phyloP scores from a whole-genome alignment of 805 yeast genomes.

The Candida germanica region DNA sequence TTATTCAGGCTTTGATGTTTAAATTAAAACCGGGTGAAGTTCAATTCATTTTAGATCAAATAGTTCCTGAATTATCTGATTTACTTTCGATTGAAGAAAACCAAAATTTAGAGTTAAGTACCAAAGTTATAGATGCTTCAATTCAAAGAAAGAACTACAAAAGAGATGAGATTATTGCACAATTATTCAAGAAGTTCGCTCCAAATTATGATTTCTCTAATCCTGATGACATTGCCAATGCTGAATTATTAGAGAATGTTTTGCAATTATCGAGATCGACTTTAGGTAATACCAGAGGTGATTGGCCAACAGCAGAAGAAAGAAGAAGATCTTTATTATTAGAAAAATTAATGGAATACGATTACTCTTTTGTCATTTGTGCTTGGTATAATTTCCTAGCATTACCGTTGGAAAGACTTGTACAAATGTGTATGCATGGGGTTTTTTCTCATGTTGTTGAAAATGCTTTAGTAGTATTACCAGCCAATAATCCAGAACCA shows the following conservation, averaged over 20 bases:
- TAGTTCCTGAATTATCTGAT: constrained; percentile 64
- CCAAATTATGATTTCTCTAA: constrained; percentile 32
- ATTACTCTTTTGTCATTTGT: constrained; percentile 53
- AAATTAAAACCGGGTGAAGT: constrained; percentile 64
- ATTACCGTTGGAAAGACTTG: constrained; percentile 56
- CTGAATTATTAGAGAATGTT: constrained; percentile 63
- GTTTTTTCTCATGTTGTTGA: constrained; percentile 90
- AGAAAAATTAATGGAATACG: constrained; percentile 70
- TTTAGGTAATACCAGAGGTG: constrained; percentile 75
- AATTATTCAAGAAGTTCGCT: constrained; percentile 38
- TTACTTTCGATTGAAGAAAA: constrained; percentile 48
- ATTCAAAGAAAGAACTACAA: constrained; percentile 53
- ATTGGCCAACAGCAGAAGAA: constrained; percentile 92
- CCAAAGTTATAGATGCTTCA: constrained; percentile 65
- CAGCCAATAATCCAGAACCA: constrained; percentile 24
- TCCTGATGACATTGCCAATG: constrained; percentile 10
- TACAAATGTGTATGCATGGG: constrained; percentile 82
- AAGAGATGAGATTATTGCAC: constrained; percentile 55
- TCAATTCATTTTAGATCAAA: constrained; percentile 55
- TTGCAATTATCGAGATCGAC: constrained; percentile 67
- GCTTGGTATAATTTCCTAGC: constrained; percentile 59
- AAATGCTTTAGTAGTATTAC: constrained; percentile 45
- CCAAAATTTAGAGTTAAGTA: constrained; percentile 69
- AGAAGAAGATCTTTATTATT: constrained; percentile 73
- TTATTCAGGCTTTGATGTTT: constrained; percentile 66